Conservation (phyloP, 1,284 basidiomycete species). For the Austropuccinia psidii region DNA sequence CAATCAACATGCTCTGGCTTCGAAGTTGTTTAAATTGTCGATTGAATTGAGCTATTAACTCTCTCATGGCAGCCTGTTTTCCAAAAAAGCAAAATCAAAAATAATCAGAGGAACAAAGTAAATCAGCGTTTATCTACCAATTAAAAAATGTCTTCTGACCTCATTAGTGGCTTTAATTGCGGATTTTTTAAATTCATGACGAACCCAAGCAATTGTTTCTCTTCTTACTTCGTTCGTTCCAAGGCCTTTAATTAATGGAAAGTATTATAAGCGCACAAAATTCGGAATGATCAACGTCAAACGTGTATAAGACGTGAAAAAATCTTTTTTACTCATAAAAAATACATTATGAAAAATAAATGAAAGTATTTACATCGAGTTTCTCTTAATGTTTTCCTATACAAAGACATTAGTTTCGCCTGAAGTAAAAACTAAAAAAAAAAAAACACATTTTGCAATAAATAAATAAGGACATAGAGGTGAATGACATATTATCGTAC, state of each 20-base stretch:
- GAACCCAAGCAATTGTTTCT: slow-evolving; percentile 32
- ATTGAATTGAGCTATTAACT: slow-evolving; percentile 21
- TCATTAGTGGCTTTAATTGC: background rate
- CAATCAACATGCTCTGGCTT: slow-evolving; percentile 22
- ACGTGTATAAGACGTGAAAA: no score
- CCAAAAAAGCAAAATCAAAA: background rate
- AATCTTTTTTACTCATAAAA: no score
- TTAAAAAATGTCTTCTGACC: background rate
- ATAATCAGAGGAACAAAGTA: background rate
- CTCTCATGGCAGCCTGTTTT: slow-evolving; percentile 4
- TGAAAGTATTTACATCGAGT: slow-evolving; percentile 17
- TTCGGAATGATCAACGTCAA: no score
- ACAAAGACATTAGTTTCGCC: background rate
- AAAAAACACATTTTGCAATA: no score
- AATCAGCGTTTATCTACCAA: background rate
- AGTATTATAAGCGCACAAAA: background rate
- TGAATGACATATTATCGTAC: no score
- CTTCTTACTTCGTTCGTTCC: slow-evolving; percentile 10
- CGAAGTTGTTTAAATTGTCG: slow-evolving; percentile 24
- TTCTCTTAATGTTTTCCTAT: slow-evolving; percentile 19
- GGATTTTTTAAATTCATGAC: slow-evolving; percentile 14
- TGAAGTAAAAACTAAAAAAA: slow-evolving; percentile 15
- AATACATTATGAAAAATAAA: no score
- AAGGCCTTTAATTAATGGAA: background rate
- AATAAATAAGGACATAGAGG: no score